Evolutionary conservation across 2,329 filamentous ascomycete genomes (phyloP), one percentile per base, ranked within the genome.

Genomic region (Eutypa lata): DNA sequence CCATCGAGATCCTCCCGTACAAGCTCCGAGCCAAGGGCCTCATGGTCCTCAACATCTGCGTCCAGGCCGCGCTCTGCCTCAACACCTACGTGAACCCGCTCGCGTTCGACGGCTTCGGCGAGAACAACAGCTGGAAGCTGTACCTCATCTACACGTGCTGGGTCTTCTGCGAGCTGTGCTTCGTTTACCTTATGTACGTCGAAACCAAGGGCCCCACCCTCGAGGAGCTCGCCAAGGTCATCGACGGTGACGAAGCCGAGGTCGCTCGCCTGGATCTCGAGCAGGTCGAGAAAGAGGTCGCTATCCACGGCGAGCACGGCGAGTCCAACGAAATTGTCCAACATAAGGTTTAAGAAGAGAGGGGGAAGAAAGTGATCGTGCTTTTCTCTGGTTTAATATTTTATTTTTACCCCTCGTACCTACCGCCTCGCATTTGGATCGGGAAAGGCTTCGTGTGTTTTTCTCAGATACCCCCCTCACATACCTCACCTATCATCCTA

Each of bases 161-260:
- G 80, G 78, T 82, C 67, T 75, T 76, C 63, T 59, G 78, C 65
- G 79, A 83, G 68, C 68, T 83, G 50, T 70, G 66, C 62, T 80
- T 81, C 65, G 76, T 83, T 56, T 83, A 80, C 68, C 79, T 75
- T 65, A 75, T 76, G 71, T 76, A 75, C 63, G 71, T 86, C 59
- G 84, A 88, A 71, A 87, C 84, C 38, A 78, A 77, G 58, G 83
- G 83, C 31, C 80, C 81, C 2, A 86, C 84, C 18, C 82, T 87
- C 35, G 84, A 87, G 70, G 83, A 87, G 68, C 76, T 88, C 47
- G 83, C 81, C 64, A 82, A 82, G 71, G 78, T 87, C 69, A 87
- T 87, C 68, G 84, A 87, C 59, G 84, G 82, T 38, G 79, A 84
- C 31, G 70, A 78, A 18, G 82, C 80, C 35, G 59, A 69, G 45